Evolutionary conservation across 306 rosid genomes (phyloP), one percentile per base, ranked within the genome.

Genomic region (Mucuna pruriens): DNA sequence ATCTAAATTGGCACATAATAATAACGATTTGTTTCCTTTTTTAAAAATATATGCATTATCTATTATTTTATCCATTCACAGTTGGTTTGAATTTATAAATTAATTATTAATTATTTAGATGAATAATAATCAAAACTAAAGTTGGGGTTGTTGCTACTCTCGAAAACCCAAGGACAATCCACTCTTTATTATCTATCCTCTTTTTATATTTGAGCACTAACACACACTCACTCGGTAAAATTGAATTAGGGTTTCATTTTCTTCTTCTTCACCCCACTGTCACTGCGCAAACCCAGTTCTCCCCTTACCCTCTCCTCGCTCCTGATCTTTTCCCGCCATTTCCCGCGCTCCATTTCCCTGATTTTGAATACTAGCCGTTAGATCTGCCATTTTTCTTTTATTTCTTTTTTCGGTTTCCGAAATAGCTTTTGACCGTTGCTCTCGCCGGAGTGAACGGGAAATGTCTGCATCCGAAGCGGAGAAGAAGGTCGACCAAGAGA

Each of bases 241-340:
- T 80, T 85, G 87, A 85, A 79, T 90, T 92, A 92, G 97, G 99
- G 99, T 90, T 95, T 90, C 90, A 20, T 81, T 62, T 84, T 82
- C 78, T 71, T 82, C 71, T 61, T 76, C 82, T 76, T 76, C 87
- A 68, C 58, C 52, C 2, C 88, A 77, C 65, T 49, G 64, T 67
- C 87, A 67, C 69, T 26, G 48, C 68, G 75, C 39, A 40, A 85
- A 71, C 84, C 85, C 81, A 67, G 63, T 78, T 85, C 80, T 44
- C 80, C 71, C 9, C 45, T 23, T 55, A 44, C 75, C 15, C 33
- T 12, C 75, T 75, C 7, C 31, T 6, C 60, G 46, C 84, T 84
- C 69, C 86, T 85, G 85, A 86, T 90, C 91, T 81, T 87, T 91
- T 88, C 93, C 95, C 98, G 98, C 98, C 94, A 91, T 77, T 79